Evolutionary conservation across 2,329 filamentous ascomycete species (phyloP).

Genomic region (Xylogone sp.): DNA sequence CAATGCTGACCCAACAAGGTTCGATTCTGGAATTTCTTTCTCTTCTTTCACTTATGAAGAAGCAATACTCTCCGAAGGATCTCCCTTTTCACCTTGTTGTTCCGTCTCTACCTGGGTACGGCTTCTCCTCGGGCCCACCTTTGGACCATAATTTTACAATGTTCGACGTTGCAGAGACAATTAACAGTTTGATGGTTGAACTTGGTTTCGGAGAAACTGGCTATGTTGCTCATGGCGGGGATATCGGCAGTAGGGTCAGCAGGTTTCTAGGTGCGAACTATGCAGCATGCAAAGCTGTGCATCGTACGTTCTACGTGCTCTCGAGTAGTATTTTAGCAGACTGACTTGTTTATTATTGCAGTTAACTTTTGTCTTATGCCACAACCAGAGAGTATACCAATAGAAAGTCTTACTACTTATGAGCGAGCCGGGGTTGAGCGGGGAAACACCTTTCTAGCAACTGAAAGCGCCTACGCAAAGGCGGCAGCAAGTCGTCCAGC

Average conservation of each 20-base stretch:
- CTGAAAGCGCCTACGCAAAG: conserved; percentile 8
- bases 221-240: conserved; percentile 17
- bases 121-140: conserved; percentile 13
- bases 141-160: conserved; percentile 30
- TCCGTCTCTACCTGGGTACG: conserved; percentile 17
- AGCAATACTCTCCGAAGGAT: conserved; percentile 9
- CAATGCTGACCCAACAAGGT: too few species aligned
- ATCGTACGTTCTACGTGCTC: background rate
- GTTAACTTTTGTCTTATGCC: conserved; percentile 6
- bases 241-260: conserved; percentile 13
- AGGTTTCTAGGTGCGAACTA: conserved; percentile 8
- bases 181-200: conserved; percentile 11
- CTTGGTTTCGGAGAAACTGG: conserved; percentile 24
- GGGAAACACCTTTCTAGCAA: too few species aligned
- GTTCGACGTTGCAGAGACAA: conserved; percentile 7
- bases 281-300: conserved; percentile 13
- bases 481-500: conserved; percentile 29
- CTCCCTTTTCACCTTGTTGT: conserved; percentile 18
- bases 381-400: background rate
- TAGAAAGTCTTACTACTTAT: background rate
- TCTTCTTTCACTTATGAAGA: conserved; percentile 24
- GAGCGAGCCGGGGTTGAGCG: background rate
- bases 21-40: conserved; percentile 14
- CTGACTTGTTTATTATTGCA: background rate
- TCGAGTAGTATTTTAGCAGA: background rate